These are phyloP conservation scores for Aspergillus puulaauensis DNA, from an alignment of 2,329 filamentous ascomycete species.

Conservation along the genomic window DNA sequence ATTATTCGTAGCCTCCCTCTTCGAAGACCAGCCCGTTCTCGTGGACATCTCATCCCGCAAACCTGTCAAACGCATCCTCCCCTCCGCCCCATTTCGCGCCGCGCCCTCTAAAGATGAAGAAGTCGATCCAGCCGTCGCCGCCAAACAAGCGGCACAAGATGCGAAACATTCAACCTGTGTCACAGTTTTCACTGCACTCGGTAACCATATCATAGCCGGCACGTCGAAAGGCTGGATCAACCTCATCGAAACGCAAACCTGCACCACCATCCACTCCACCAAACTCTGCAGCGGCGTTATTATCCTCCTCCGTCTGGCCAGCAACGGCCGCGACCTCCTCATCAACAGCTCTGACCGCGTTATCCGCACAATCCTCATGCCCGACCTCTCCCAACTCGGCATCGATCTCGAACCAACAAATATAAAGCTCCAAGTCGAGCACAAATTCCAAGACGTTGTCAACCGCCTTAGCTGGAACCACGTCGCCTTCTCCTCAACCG, in stretches of 20 bases:
- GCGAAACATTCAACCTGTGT: conserved; percentile 94
- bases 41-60: conserved; percentile 73
- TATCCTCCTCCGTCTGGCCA: conserved; percentile 79
- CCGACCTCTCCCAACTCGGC: conserved; percentile 62
- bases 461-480: conserved; percentile 96
- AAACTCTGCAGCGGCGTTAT: conserved; percentile 86
- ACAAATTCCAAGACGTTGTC: conserved; percentile 98
- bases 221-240: conserved; percentile 97
- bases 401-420: conserved; percentile 74
- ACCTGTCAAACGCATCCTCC: conserved; percentile 73
- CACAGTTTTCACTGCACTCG: conserved; percentile 80
- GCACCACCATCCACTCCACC: conserved; percentile 82
- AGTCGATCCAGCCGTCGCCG: conserved; percentile 56
- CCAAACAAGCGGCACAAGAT: conserved; percentile 88
- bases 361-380: conserved; percentile 87
- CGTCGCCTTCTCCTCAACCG: conserved; percentile 88
- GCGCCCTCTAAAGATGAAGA: conserved; percentile 66
- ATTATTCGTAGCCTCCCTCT: conserved; percentile 85
- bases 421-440: conserved; percentile 86
- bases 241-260: conserved; percentile 80
- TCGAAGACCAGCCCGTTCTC: conserved; percentile 87
- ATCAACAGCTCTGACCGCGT: conserved; percentile 94
- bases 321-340: conserved; percentile 81
- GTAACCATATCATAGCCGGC: conserved; percentile 85
- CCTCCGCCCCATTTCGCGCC: conserved; percentile 76